These are phyloP conservation scores for Phoenix roebelenii DNA, from an alignment of 176 grass and related monocot genomes.

Conservation along the genomic window DNA sequence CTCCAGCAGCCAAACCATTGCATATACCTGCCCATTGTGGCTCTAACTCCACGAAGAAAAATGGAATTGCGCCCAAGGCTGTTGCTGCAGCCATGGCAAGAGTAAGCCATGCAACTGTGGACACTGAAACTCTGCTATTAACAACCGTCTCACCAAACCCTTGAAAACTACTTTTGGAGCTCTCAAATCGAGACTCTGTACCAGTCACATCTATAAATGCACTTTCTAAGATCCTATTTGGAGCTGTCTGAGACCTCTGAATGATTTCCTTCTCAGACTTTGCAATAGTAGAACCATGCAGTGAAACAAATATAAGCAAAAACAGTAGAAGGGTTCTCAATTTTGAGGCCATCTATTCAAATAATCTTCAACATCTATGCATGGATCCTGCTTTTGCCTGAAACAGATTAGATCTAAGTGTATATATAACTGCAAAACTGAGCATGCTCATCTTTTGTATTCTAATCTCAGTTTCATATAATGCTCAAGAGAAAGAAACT, in stretches of 20 bases:
- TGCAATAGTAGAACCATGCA: conserved; percentile 20
- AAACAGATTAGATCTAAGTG: too few relatives aligned
- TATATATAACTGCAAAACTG: too few relatives aligned
- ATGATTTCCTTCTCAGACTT: conserved; percentile 39
- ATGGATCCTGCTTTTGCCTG: too few relatives aligned
- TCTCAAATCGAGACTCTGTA: conserved; percentile 24
- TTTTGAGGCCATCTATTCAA: conserved; percentile 40
- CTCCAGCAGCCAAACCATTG: conserved; percentile 75
- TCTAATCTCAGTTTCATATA: too few relatives aligned
- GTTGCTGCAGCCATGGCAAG: conserved; percentile 89
- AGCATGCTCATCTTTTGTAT: too few relatives aligned
- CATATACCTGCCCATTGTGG: conserved; percentile 76
- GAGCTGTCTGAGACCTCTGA: conserved; percentile 36
- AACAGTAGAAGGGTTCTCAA: conserved; percentile 18
- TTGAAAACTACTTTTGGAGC: conserved; percentile 4
- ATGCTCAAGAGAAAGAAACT: too few relatives aligned
- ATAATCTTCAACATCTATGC: too few relatives aligned
- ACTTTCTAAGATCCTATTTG: conserved; percentile 40
- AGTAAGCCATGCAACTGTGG: conserved; percentile 77
- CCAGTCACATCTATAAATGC: conserved; percentile 32
- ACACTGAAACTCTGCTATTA: conserved; percentile 43
- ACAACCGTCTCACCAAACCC: conserved; percentile 2
- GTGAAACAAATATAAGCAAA: conserved; percentile 32
- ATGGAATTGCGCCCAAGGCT: conserved; percentile 64
- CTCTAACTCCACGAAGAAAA: conserved; percentile 92